Evolutionary conservation across 768 basidiomycete species (phyloP).

Genomic region (Mycena galericulata): DNA sequence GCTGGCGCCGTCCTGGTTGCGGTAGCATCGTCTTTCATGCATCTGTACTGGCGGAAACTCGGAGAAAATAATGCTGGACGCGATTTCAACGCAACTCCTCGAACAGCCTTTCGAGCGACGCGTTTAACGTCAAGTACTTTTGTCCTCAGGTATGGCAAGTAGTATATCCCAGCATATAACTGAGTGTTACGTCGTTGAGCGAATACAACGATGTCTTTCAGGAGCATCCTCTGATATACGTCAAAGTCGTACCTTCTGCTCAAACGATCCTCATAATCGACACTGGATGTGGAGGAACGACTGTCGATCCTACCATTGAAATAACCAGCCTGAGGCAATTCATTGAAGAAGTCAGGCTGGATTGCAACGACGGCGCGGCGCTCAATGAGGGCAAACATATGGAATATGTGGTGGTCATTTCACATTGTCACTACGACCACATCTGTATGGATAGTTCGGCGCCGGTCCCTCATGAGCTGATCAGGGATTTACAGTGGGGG

Average conservation of each 20-base stretch:
- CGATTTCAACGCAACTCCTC: neutral
- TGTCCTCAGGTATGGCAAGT: constrained; percentile 25
- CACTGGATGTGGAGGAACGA: constrained; percentile 66
- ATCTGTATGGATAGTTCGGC: constrained; percentile 61
- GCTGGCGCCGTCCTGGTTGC: neutral
- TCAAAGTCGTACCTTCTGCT: constrained; percentile 53
- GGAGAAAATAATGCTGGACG: neutral
- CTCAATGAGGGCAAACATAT: constrained; percentile 56
- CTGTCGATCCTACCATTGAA: constrained; percentile 52
- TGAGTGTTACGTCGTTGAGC: constrained; percentile 47
- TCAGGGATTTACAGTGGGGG: constrained; percentile 50
- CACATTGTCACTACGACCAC: constrained; percentile 71
- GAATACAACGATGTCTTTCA: constrained; percentile 64
- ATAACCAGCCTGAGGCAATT: constrained; percentile 60
- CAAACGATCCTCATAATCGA: constrained; percentile 62
- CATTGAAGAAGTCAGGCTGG: constrained; percentile 58
- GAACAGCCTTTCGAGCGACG: constrained; percentile 48
- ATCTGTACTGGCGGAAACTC: neutral
- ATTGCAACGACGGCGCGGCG: constrained; percentile 55
- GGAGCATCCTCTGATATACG: constrained; percentile 69
- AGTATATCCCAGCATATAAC: neutral
- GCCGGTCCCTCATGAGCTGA: neutral
- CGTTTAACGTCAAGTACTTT: constrained; percentile 51
- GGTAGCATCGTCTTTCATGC: neutral
- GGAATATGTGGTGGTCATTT: constrained; percentile 61